Conservation (phyloP, 306 rosid genomes). For the Hippophae rhamnoides region DNA sequence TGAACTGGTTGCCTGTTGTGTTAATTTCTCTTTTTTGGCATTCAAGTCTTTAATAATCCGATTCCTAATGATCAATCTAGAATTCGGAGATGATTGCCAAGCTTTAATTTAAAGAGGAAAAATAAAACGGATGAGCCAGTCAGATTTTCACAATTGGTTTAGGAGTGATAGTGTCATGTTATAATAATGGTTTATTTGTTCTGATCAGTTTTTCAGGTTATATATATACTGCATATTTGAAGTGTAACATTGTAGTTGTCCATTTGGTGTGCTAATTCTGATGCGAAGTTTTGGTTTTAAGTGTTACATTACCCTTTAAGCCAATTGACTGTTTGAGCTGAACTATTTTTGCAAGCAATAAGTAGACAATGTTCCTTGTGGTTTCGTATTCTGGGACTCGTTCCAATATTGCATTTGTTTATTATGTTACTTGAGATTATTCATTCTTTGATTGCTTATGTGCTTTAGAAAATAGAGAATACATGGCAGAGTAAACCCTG, state of each 20-base stretch:
- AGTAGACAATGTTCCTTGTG: no score
- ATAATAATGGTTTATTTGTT: slow-evolving; percentile 44
- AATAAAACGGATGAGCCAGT: slow-evolving; percentile 28
- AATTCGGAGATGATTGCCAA: slow-evolving; percentile 43
- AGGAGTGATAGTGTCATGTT: slow-evolving; percentile 34
- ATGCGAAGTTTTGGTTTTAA: not conserved
- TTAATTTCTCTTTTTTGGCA: slow-evolving; percentile 31
- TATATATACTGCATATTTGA: not conserved
- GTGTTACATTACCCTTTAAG: no score
- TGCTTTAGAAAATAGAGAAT: no score
- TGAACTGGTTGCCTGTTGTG: slow-evolving; percentile 26
- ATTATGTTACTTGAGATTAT: no score
- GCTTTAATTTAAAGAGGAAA: slow-evolving; percentile 40
- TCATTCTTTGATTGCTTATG: no score
- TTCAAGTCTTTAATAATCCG: slow-evolving; percentile 65
- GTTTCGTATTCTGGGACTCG: no score
- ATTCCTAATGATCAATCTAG: slow-evolving; percentile 42
- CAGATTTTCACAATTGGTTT: slow-evolving; percentile 37
- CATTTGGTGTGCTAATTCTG: not conserved
- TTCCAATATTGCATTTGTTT: no score
- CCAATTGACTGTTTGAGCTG: no score
- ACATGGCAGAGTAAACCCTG: no score
- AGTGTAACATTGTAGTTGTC: slow-evolving; percentile 1
- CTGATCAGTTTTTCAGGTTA: slow-evolving; percentile 9
- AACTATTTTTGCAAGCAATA: no score